These are phyloP conservation scores for Ceratobasidium papillatum DNA, from an alignment of 1,284 basidiomycete species.

Conservation along the genomic window DNA sequence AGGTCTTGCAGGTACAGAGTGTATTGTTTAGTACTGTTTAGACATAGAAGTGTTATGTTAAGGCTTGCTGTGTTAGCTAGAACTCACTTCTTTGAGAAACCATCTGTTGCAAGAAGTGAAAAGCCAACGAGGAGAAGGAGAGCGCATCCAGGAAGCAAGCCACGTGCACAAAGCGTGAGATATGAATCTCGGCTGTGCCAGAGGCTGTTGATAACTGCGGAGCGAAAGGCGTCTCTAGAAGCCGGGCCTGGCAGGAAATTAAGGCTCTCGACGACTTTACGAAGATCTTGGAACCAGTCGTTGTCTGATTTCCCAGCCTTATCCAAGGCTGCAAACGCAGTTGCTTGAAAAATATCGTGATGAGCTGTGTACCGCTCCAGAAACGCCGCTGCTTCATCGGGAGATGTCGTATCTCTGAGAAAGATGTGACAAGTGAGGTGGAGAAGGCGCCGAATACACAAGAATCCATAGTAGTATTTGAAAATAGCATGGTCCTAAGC, in stretches of 20 bases:
- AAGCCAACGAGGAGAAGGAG: not conserved
- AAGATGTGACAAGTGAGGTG: not conserved
- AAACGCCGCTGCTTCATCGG: not conserved
- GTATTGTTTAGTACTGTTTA: too few species aligned
- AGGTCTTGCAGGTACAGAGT: not conserved
- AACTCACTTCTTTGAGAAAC: not conserved
- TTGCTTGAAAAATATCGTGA: not conserved
- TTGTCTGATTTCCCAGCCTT: not conserved
- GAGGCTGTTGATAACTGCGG: not conserved
- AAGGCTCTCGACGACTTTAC: too few species aligned
- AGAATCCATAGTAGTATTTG: conserved; percentile 5
- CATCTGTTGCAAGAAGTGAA: not conserved
- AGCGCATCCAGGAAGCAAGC: not conserved
- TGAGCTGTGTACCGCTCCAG: not conserved
- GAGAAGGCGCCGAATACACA: not conserved
- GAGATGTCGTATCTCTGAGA: not conserved
- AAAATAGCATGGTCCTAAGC: not conserved
- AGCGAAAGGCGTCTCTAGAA: not conserved
- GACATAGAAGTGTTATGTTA: too few species aligned
- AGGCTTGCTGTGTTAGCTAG: not conserved
- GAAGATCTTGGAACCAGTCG: too few species aligned
- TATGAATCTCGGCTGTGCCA: not conserved
- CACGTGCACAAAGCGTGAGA: not conserved
- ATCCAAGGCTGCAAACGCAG: not conserved
- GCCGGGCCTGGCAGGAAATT: too few species aligned